Conservation (phyloP, 495 filamentous ascomycete species). For the Talaromyces liani region DNA sequence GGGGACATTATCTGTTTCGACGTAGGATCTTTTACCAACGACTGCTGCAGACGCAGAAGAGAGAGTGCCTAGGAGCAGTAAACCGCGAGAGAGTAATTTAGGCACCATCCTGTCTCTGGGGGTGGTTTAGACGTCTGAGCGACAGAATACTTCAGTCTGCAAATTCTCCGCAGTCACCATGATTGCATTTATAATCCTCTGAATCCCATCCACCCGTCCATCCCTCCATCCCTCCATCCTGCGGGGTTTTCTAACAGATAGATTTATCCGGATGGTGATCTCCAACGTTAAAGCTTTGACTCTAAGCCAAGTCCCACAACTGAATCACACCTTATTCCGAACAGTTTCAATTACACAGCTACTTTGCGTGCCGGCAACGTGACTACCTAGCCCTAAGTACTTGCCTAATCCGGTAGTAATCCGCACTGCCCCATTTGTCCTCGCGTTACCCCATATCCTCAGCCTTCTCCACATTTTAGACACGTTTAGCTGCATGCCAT, state of each 20-base stretch:
- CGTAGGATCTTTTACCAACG: background rate
- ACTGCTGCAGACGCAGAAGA: constrained; percentile 2
- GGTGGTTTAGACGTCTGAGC: background rate
- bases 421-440: background rate
- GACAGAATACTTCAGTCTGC: background rate
- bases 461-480: constrained; percentile 1
- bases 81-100: background rate
- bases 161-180: background rate
- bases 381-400: background rate
- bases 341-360: background rate
- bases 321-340: background rate
- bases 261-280: background rate
- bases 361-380: background rate
- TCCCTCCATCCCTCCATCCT: background rate
- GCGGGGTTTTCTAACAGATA: background rate
- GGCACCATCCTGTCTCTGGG: background rate
- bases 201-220: background rate
- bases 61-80: background rate
- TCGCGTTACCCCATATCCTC: background rate
- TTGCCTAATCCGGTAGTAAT: background rate
- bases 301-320: background rate
- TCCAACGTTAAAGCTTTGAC: constrained; percentile 1
- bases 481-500: background rate
- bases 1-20: constrained; percentile 5
- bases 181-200: background rate